Evolutionary conservation across 2,329 filamentous ascomycete species (phyloP).

Genomic region (Alternaria incomplexa): DNA sequence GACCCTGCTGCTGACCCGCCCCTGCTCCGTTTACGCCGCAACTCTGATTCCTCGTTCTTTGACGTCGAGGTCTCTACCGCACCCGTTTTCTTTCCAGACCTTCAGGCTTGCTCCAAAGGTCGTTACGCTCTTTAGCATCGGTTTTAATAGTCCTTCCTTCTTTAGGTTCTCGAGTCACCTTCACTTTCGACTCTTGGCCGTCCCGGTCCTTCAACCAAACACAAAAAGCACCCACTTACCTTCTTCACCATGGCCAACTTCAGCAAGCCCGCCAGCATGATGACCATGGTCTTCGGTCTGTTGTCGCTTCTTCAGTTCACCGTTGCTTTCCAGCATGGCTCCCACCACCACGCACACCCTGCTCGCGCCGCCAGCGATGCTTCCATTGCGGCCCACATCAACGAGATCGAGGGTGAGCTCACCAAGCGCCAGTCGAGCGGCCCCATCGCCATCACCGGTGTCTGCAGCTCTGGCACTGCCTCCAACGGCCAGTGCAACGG

Average conservation of each 20-base stretch:
- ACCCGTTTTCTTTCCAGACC: slow-evolving; percentile 33
- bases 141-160: slow-evolving; percentile 14
- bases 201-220: slow-evolving; percentile 10
- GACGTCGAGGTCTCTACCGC: slow-evolving; percentile 36
- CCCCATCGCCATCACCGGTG: slow-evolving; percentile 36
- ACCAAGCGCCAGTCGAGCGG: slow-evolving; percentile 31
- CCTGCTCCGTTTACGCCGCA: slow-evolving; percentile 30
- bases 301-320: slow-evolving; percentile 43
- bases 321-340: slow-evolving; percentile 35
- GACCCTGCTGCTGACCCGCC: slow-evolving; percentile 34
- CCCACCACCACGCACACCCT: slow-evolving; percentile 26
- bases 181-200: slow-evolving; percentile 15
- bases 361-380: slow-evolving; percentile 23
- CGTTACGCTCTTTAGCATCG: slow-evolving; percentile 43
- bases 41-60: slow-evolving; percentile 38
- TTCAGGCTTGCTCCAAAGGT: slow-evolving; percentile 37
- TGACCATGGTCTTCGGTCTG: slow-evolving; percentile 42
- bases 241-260: slow-evolving; percentile 39
- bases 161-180: slow-evolving; percentile 16
- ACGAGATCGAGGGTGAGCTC: slow-evolving; percentile 31
- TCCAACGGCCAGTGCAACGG: slow-evolving; percentile 33
- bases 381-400: slow-evolving; percentile 30
- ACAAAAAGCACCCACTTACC: slow-evolving; percentile 9
- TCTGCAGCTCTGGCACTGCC: slow-evolving; percentile 30
- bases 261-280: slow-evolving; percentile 43